These are phyloP conservation scores for Aspergillus sp. DNA, from an alignment of 2,329 filamentous ascomycete genomes.

Conservation along the genomic window DNA sequence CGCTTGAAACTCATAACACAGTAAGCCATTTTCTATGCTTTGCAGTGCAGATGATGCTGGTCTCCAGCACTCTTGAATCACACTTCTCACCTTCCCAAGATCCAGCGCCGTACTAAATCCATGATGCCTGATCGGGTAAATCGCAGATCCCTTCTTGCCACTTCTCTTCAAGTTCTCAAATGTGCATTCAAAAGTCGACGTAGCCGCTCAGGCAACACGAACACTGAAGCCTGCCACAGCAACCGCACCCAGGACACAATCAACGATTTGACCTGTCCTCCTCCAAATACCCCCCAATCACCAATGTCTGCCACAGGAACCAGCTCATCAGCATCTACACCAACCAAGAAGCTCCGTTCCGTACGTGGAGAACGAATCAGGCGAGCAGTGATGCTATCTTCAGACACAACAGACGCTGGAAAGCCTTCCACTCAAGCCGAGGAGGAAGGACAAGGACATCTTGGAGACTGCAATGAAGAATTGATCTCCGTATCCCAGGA, in stretches of 20 bases:
- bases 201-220: neutral
- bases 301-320: neutral
- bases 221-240: neutral
- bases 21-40: too few species aligned
- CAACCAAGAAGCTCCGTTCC: neutral
- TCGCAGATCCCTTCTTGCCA: constrained; percentile 19
- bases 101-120: neutral
- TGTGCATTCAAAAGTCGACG: constrained; percentile 18
- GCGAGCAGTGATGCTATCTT: neutral
- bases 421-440: neutral
- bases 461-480: neutral
- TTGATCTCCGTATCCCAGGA: neutral
- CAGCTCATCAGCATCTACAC: neutral
- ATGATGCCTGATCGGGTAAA: constrained; percentile 17
- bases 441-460: neutral
- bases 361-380: neutral
- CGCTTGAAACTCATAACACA: too few species aligned
- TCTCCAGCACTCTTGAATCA: too few species aligned
- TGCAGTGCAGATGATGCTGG: too few species aligned
- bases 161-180: constrained; percentile 23
- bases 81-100: neutral
- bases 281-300: neutral
- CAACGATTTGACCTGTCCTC: neutral
- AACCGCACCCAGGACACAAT: neutral
- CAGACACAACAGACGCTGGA: neutral